Evolutionary conservation across 1,284 basidiomycete genomes (phyloP).

Genomic region (Termitomyces sp.): DNA sequence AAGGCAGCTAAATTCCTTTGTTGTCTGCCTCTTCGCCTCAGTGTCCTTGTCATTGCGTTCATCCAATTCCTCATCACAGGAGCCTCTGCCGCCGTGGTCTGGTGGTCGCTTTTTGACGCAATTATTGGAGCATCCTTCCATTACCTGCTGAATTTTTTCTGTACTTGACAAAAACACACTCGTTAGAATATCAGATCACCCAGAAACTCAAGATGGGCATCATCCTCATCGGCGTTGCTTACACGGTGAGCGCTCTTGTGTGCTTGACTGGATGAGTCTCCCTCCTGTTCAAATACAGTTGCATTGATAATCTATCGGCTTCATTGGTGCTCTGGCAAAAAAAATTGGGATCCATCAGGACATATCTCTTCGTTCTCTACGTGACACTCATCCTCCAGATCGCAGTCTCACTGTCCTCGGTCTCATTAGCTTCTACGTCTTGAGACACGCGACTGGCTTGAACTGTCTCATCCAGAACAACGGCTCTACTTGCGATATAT

Average conservation of each 20-base stretch:
- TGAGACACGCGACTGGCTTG: background rate
- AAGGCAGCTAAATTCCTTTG: background rate
- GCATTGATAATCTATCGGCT: background rate
- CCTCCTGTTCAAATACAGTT: background rate
- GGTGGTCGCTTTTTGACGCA: background rate
- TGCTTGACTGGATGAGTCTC: background rate
- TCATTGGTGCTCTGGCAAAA: background rate
- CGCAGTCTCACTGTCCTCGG: background rate
- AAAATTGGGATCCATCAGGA: background rate
- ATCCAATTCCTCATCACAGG: background rate
- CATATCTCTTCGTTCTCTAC: background rate
- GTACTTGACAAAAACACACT: background rate
- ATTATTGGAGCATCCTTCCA: background rate
- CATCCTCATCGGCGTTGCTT: background rate
- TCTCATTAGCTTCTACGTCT: background rate
- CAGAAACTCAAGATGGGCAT: background rate
- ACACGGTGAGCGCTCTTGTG: background rate
- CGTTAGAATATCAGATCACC: background rate
- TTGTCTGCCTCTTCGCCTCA: background rate
- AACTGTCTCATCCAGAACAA: background rate
- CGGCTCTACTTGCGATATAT: background rate
- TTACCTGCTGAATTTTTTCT: too few relatives aligned
- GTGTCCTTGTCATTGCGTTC: background rate
- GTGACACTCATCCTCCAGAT: background rate
- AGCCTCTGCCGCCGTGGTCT: background rate